Percentiles rank a stretch among this genome's conserved stretches.
Evolutionary conservation across 352 stramenopile genomes (phyloP).

Genomic region (Globisporangium rhizosaccharum): DNA sequence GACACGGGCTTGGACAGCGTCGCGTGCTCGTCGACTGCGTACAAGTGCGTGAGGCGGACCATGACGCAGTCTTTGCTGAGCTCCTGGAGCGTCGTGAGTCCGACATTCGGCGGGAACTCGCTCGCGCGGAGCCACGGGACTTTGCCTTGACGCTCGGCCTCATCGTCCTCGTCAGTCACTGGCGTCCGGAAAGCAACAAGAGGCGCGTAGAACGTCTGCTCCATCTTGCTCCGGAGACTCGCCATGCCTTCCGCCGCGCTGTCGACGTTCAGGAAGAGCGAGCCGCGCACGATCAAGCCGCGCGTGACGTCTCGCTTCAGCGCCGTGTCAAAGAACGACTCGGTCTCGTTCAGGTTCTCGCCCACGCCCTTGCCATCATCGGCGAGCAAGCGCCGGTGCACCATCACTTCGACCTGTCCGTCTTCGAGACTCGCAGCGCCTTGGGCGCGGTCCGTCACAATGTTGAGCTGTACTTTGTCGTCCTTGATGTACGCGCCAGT

Average conservation of each 20-base stretch:
- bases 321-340: constrained; percentile 69
- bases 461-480: constrained; percentile 65
- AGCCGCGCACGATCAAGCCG: constrained; percentile 63
- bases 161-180: constrained; percentile 20
- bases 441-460: constrained; percentile 92
- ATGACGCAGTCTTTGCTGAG: constrained; percentile 77
- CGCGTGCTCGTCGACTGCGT: constrained; percentile 80
- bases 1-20: constrained; percentile 67
- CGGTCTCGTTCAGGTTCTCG: constrained; percentile 91
- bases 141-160: constrained; percentile 22
- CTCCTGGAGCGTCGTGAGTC: constrained; percentile 88
- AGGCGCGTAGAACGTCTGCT: constrained; percentile 61
- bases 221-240: constrained; percentile 55
- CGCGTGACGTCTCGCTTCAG: constrained; percentile 52
- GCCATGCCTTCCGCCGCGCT: constrained; percentile 44
- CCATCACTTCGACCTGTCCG: constrained; percentile 96
- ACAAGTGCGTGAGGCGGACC: constrained; percentile 94
- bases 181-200: constrained; percentile 50
- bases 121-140: constrained; percentile 53
- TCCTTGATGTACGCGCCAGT: constrained; percentile 93
- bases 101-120: constrained; percentile 90
- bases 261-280: constrained; percentile 68
- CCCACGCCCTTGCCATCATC: constrained; percentile 93
- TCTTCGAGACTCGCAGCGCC: constrained; percentile 88
- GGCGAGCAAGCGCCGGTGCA: constrained; percentile 90